phyloP scores from a whole-genome alignment of 2,329 filamentous ascomycete genomes.

The Colletotrichum sp. region DNA sequence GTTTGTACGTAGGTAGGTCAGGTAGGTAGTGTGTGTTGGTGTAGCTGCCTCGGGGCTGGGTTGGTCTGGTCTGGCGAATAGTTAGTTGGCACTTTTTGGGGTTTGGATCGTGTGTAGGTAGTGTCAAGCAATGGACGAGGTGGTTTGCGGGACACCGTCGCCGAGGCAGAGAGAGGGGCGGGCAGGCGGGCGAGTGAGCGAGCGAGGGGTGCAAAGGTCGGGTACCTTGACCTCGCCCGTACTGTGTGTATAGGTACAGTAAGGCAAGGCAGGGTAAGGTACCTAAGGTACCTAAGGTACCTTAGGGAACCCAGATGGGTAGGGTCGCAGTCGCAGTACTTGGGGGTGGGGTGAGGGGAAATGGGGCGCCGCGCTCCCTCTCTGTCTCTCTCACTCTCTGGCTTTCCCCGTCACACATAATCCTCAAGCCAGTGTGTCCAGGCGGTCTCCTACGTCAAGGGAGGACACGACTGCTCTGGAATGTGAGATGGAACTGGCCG shows the following conservation, averaged over 20 bases:
- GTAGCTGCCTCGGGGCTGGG: conserved; percentile 12
- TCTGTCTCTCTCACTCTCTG: not conserved
- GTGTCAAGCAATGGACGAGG: conserved; percentile 8
- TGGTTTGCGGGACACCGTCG: conserved; percentile 15
- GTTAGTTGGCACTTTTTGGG: conserved; percentile 10
- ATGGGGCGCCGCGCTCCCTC: not conserved
- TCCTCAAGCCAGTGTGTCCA: not conserved
- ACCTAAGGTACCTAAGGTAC: not conserved
- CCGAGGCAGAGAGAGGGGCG: not conserved
- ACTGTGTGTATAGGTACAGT: no score
- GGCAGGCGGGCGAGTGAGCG: not conserved
- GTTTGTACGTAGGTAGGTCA: not conserved
- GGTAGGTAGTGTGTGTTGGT: not conserved
- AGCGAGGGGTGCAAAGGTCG: not conserved
- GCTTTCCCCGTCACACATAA: not conserved
- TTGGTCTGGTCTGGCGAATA: conserved; percentile 17
- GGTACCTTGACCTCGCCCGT: not conserved
- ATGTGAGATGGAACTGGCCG: not conserved
- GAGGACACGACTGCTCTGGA: not conserved
- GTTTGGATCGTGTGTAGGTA: not conserved
- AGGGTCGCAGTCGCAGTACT: not conserved
- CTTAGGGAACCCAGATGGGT: not conserved
- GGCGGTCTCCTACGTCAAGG: not conserved
- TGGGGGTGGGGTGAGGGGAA: not conserved
- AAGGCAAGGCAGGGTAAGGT: not conserved